Conservation (phyloP, 768 basidiomycete species). For the Naganishia friedmannii region DNA sequence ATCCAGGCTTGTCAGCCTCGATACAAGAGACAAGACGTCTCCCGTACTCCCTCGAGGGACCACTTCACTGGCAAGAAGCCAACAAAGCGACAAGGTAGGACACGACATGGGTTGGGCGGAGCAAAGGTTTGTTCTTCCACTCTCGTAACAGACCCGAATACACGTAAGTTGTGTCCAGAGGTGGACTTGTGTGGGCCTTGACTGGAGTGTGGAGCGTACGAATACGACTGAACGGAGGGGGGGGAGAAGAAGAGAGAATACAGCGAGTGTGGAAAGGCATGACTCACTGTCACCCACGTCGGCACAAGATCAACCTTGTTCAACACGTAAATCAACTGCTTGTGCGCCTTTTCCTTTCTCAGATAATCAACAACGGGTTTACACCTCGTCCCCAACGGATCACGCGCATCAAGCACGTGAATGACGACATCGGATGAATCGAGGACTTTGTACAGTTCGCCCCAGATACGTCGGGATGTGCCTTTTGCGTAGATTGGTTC, state of each 20-base stretch:
- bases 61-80: constrained; percentile 50
- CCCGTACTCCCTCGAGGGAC: constrained; percentile 43
- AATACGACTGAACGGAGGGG: constrained; percentile 26
- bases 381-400: constrained; percentile 92
- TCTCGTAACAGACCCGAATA: constrained; percentile 57
- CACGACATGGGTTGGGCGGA: constrained; percentile 38
- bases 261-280: not conserved
- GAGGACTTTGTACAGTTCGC: constrained; percentile 97
- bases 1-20: constrained; percentile 19
- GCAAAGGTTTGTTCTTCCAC: constrained; percentile 57
- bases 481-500: constrained; percentile 95
- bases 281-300: constrained; percentile 92
- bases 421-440: constrained; percentile 96
- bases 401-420: constrained; percentile 91
- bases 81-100: constrained; percentile 44
- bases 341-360: constrained; percentile 93
- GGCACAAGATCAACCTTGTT: constrained; percentile 99
- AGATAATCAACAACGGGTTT: constrained; percentile 88
- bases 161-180: constrained; percentile 34
- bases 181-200: constrained; percentile 51
- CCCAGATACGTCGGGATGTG: constrained; percentile 91
- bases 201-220: constrained; percentile 54
- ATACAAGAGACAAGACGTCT: constrained; percentile 39
- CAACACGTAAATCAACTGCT: constrained; percentile 91
- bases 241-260: constrained; percentile 18